Conservation (phyloP, 441 rosid genomes). For the Melastoma candidum region DNA sequence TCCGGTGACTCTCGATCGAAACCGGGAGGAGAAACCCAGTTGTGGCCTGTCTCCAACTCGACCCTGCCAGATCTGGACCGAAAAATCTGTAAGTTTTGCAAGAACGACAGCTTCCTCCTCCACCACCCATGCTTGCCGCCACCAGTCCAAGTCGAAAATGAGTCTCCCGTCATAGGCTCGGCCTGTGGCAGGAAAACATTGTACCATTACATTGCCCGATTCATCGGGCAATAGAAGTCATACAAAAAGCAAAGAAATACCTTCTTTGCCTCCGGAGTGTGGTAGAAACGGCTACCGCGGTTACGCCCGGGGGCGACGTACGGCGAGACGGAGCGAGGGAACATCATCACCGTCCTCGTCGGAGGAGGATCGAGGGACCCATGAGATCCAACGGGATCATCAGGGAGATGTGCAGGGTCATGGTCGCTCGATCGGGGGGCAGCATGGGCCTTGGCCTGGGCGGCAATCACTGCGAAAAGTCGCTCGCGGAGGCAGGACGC, state of each 20-base stretch:
- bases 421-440: background rate
- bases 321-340: conserved; percentile 14
- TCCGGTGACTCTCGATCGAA: background rate
- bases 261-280: too few species aligned
- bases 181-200: too few species aligned
- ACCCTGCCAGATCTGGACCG: conserved; percentile 6
- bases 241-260: too few species aligned
- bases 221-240: too few species aligned
- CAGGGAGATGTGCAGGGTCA: background rate
- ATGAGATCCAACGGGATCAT: too few species aligned
- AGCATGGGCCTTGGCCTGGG: conserved; percentile 1
- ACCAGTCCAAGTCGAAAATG: background rate
- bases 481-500: conserved; percentile 7
- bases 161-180: too few species aligned
- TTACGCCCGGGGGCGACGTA: background rate
- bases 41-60: background rate
- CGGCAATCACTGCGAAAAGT: conserved; percentile 1
- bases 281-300: conserved; percentile 1
- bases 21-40: background rate
- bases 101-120: conserved; percentile 1
- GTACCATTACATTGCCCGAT: too few species aligned
- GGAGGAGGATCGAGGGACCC: background rate
- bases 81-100: conserved; percentile 1
- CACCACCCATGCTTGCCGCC: background rate
- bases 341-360: background rate